Conservation (phyloP, 768 basidiomycete species). For the Suillus hirtellus region DNA sequence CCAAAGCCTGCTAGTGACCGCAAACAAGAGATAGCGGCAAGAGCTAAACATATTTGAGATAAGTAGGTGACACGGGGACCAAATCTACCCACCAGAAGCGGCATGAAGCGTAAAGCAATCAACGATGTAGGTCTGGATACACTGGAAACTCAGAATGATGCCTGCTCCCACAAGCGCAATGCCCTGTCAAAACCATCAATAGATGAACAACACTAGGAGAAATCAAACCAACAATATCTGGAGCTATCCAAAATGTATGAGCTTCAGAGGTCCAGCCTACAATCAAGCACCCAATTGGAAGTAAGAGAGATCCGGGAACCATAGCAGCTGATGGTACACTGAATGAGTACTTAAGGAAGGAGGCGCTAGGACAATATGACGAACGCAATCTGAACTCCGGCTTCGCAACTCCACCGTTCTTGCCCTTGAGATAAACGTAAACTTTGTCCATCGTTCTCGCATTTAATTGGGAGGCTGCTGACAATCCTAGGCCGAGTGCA, state of each 20-base stretch:
- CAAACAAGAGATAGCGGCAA: conserved; percentile 64
- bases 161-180: conserved; percentile 58
- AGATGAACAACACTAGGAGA: background rate
- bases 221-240: conserved; percentile 54
- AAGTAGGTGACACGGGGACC: background rate
- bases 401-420: conserved; percentile 52
- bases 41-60: conserved; percentile 38
- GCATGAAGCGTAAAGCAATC: conserved; percentile 68
- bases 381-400: conserved; percentile 57
- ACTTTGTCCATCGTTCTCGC: conserved; percentile 57
- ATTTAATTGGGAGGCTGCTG: conserved; percentile 51
- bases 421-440: conserved; percentile 51
- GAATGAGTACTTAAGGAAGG: conserved; percentile 10
- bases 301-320: conserved; percentile 55
- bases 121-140: conserved; percentile 67
- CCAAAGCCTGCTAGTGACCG: conserved; percentile 71
- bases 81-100: conserved; percentile 41
- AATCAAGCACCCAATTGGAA: conserved; percentile 70
- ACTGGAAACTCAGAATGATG: conserved; percentile 59
- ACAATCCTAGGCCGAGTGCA: conserved; percentile 65
- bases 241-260: conserved; percentile 65
- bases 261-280: conserved; percentile 69
- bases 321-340: conserved; percentile 46
- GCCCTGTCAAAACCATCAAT: conserved; percentile 40
- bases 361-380: conserved; percentile 13